phyloP scores from a whole-genome alignment of 495 filamentous ascomycete species.

The Lasiosphaeria ovina region DNA sequence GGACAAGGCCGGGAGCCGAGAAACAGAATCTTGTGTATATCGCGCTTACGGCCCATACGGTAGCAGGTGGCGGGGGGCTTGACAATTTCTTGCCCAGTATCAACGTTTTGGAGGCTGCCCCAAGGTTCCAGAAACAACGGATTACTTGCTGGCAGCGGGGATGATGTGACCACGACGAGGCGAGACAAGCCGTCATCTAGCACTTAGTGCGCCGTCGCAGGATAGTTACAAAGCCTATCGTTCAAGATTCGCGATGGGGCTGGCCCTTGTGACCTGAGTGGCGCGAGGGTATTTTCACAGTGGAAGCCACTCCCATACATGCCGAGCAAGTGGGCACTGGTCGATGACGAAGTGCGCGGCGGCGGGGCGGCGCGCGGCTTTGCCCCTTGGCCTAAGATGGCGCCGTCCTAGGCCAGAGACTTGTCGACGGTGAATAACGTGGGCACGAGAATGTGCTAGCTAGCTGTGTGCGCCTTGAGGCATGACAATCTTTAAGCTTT shows the following conservation, averaged over 20 bases:
- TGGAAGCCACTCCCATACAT: background rate
- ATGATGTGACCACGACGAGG: background rate
- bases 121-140: background rate
- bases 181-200: background rate
- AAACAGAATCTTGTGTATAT: background rate
- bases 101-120: background rate
- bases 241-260: background rate
- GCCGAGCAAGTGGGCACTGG: background rate
- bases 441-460: background rate
- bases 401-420: too few species aligned
- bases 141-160: background rate
- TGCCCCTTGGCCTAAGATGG: background rate
- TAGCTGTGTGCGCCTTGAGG: background rate
- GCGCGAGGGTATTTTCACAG: background rate
- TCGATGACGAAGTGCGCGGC: slow-evolving; percentile 1
- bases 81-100: background rate
- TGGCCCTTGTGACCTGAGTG: background rate
- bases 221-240: background rate
- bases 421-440: too few species aligned
- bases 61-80: background rate
- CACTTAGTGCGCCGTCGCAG: background rate
- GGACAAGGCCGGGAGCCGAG: background rate
- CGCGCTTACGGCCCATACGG: slow-evolving; percentile 1
- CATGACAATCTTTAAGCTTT: background rate
- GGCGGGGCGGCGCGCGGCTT: background rate